Evolutionary conservation across 371 early-diverging fungal genomes (phyloP).

Genomic region (Polyrhizophydium stewartii): DNA sequence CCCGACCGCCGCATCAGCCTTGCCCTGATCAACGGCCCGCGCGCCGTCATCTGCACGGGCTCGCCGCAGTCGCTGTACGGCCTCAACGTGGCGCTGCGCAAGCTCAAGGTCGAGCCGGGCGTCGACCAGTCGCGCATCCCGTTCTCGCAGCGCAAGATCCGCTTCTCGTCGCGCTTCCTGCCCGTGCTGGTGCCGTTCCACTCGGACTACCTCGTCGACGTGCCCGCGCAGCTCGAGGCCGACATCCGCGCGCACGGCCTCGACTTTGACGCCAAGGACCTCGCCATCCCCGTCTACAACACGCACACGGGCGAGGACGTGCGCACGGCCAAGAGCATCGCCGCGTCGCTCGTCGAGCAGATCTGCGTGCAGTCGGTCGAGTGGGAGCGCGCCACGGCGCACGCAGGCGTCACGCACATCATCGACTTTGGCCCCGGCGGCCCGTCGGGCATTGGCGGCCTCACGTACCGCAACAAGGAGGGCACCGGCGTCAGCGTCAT

Average conservation of each 20-base stretch:
- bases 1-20: slow-evolving; percentile 74
- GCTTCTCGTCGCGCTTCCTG: slow-evolving; percentile 81
- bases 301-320: slow-evolving; percentile 76
- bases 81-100: slow-evolving; percentile 79
- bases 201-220: slow-evolving; percentile 63
- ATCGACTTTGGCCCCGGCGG: slow-evolving; percentile 95
- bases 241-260: slow-evolving; percentile 61
- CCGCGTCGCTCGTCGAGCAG: slow-evolving; percentile 70
- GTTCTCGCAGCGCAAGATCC: slow-evolving; percentile 78
- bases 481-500: slow-evolving; percentile 85
- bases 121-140: slow-evolving; percentile 85
- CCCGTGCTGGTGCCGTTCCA: slow-evolving; percentile 91
- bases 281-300: slow-evolving; percentile 70
- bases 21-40: slow-evolving; percentile 86
- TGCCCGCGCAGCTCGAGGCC: slow-evolving; percentile 56
- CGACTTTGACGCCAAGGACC: slow-evolving; percentile 50
- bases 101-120: slow-evolving; percentile 76
- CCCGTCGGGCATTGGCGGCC: slow-evolving; percentile 77
- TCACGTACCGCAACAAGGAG: slow-evolving; percentile 92
- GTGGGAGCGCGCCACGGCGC: slow-evolving; percentile 82
- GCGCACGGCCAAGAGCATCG: slow-evolving; percentile 45
- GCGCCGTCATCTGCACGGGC: slow-evolving; percentile 79
- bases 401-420: slow-evolving; percentile 71
- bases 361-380: slow-evolving; percentile 79
- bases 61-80: slow-evolving; percentile 88